A percentile compares a stretch with the other conserved stretches of the same genome.
phyloP scores from a whole-genome alignment of 208 protist species.

The Trypanosoma lewisi region DNA sequence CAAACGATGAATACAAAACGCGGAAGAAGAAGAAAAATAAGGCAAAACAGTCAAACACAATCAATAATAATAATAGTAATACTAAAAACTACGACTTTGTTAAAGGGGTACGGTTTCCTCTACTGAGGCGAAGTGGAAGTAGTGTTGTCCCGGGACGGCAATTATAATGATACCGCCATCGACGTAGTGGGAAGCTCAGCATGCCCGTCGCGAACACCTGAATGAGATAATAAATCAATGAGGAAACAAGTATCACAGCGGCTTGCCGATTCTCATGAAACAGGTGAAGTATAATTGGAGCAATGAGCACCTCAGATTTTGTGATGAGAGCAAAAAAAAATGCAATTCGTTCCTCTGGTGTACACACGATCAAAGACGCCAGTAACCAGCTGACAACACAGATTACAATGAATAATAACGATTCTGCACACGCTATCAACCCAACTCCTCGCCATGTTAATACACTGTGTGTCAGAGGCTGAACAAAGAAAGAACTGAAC shows the following conservation, averaged over 20 bases:
- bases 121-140: conserved; percentile 32
- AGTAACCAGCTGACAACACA: conserved; percentile 21
- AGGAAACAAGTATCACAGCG: conserved; percentile 18
- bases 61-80: too few species aligned
- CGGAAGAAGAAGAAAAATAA: not conserved
- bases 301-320: conserved; percentile 32
- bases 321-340: conserved; percentile 27
- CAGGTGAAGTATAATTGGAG: conserved; percentile 29
- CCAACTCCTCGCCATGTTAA: conserved; percentile 21
- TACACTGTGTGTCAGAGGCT: conserved; percentile 5
- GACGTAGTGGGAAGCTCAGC: conserved; percentile 24
- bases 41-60: too few species aligned
- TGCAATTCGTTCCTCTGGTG: conserved; percentile 34
- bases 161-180: conserved; percentile 33
- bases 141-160: conserved; percentile 41
- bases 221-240: conserved; percentile 25
- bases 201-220: conserved; percentile 23
- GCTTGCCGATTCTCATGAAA: conserved; percentile 18
- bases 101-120: conserved; percentile 1
- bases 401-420: conserved; percentile 5
- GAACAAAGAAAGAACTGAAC: conserved; percentile 29
- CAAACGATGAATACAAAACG: conserved; percentile 9
- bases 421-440: conserved; percentile 11
- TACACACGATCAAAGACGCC: not conserved
- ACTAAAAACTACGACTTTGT: conserved; percentile 6